Evolutionary conservation across 2,329 filamentous ascomycete species (phyloP).

Genomic region (Cordyceps farinosa): DNA sequence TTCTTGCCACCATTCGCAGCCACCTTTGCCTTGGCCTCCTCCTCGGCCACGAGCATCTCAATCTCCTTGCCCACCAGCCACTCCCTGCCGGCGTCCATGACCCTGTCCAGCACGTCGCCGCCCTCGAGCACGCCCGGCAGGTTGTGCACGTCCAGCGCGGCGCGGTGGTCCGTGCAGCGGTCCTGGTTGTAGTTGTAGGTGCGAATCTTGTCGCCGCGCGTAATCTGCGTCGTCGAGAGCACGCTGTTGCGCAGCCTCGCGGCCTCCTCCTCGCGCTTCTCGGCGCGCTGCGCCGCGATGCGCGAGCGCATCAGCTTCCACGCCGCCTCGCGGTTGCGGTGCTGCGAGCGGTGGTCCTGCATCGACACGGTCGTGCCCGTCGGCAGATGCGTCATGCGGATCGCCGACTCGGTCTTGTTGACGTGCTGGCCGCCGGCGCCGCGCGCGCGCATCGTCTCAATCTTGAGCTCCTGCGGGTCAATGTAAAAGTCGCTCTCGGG

Average conservation of each 20-base stretch:
- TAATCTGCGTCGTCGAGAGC: slow-evolving; percentile 75
- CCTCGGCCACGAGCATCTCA: slow-evolving; percentile 63
- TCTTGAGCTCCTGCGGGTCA: slow-evolving; percentile 73
- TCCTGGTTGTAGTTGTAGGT: slow-evolving; percentile 80
- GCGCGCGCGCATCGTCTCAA: slow-evolving; percentile 86
- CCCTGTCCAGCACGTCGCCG: slow-evolving; percentile 62
- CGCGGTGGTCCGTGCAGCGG: slow-evolving; percentile 84
- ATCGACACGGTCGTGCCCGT: slow-evolving; percentile 85
- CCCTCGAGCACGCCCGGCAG: slow-evolving; percentile 77
- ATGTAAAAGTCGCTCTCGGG: slow-evolving; percentile 91
- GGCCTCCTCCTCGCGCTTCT: slow-evolving; percentile 79
- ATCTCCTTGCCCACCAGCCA: slow-evolving; percentile 78
- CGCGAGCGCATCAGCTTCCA: slow-evolving; percentile 82
- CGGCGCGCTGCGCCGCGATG: slow-evolving; percentile 73
- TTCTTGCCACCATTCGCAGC: neutral
- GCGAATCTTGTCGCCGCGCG: slow-evolving; percentile 86
- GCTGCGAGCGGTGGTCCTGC: slow-evolving; percentile 89
- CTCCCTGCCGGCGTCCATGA: slow-evolving; percentile 73
- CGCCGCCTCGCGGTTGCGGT: slow-evolving; percentile 80
- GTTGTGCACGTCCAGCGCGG: slow-evolving; percentile 74
- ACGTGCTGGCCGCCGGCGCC: slow-evolving; percentile 97
- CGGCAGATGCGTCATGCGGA: slow-evolving; percentile 85
- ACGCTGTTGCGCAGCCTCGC: slow-evolving; percentile 71
- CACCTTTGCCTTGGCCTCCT: slow-evolving; percentile 39
- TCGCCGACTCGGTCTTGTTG: slow-evolving; percentile 95